Evolutionary conservation across 441 rosid species (phyloP).

Genomic region (Pelargonium hybrid): DNA sequence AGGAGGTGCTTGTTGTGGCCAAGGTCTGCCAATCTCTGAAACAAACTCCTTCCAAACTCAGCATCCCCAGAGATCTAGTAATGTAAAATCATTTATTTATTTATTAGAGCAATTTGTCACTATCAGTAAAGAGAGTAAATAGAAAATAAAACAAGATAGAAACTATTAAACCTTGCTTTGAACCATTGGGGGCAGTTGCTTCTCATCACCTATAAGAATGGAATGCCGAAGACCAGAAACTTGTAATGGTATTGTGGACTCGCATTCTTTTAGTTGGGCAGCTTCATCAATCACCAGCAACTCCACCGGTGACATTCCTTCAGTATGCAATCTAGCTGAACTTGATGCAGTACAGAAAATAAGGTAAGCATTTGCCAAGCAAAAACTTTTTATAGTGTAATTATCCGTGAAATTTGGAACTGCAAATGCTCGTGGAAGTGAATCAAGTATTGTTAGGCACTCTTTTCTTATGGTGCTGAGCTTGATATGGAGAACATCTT

Average conservation of each 20-base stretch:
- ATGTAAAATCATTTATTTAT: not conserved
- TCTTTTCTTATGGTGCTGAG: not conserved
- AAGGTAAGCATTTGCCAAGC: slow-evolving; percentile 6
- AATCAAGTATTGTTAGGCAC: slow-evolving; percentile 4
- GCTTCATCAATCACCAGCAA: slow-evolving; percentile 19
- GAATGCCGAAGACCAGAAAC: slow-evolving; percentile 15
- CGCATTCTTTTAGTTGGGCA: slow-evolving; percentile 18
- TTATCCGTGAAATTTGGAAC: not conserved
- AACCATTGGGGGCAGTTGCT: slow-evolving; percentile 5
- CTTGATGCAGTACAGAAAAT: slow-evolving; percentile 16
- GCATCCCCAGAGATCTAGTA: slow-evolving; percentile 11
- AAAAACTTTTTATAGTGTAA: not conserved
- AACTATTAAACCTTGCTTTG: slow-evolving; percentile 7
- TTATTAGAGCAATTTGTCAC: no score
- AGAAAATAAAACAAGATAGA: not conserved
- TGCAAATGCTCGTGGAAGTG: slow-evolving; percentile 3
- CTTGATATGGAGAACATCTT: not conserved
- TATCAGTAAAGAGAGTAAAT: not conserved
- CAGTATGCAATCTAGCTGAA: slow-evolving; percentile 9
- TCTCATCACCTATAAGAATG: slow-evolving; percentile 2
- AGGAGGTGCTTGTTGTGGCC: slow-evolving; percentile 6
- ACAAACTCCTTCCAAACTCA: slow-evolving; percentile 13
- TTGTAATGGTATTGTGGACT: slow-evolving; percentile 18
- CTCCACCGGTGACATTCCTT: slow-evolving; percentile 8
- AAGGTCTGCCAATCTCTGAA: not conserved